These are phyloP conservation scores for Peribolospora kevripleyi DNA, from an alignment of 768 basidiomycete species.

Conservation along the genomic window DNA sequence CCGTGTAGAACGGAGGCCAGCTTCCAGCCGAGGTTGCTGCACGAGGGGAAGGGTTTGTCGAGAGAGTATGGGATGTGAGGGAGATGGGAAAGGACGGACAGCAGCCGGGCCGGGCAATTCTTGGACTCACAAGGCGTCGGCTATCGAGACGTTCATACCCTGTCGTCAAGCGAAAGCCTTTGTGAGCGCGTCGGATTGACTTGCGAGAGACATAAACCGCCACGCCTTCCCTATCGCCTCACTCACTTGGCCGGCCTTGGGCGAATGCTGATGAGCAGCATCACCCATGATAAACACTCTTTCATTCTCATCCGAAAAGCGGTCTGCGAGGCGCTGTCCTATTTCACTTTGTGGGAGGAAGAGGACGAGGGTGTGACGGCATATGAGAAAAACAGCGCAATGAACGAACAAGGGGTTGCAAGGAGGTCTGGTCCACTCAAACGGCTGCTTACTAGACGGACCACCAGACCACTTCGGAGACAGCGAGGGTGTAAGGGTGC, in stretches of 20 bases:
- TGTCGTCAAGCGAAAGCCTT: conserved; percentile 17
- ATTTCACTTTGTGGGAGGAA: not conserved
- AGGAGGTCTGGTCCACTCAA: too few species aligned
- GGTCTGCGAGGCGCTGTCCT: conserved; percentile 5
- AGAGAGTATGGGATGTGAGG: too few species aligned
- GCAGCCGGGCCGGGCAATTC: too few species aligned
- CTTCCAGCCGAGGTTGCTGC: conserved; percentile 40
- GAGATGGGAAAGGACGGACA: too few species aligned
- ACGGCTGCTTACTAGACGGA: too few species aligned
- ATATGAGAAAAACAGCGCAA: not conserved
- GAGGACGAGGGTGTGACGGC: too few species aligned
- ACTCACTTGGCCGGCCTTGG: conserved; percentile 7
- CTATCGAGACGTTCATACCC: conserved; percentile 22
- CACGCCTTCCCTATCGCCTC: not conserved
- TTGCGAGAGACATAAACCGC: not conserved
- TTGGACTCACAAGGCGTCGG: conserved; percentile 29
- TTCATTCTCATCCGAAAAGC: not conserved
- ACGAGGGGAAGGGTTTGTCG: too few species aligned
- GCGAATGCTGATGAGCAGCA: conserved; percentile 5
- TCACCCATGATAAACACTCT: conserved; percentile 7
- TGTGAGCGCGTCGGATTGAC: too few species aligned
- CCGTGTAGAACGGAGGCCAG: conserved; percentile 33
- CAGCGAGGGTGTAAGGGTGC: too few species aligned
- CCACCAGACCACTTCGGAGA: too few species aligned
- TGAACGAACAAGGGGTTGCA: not conserved